Conservation (phyloP, 2,329 filamentous ascomycete genomes). For the Aureobasidium sp. region DNA sequence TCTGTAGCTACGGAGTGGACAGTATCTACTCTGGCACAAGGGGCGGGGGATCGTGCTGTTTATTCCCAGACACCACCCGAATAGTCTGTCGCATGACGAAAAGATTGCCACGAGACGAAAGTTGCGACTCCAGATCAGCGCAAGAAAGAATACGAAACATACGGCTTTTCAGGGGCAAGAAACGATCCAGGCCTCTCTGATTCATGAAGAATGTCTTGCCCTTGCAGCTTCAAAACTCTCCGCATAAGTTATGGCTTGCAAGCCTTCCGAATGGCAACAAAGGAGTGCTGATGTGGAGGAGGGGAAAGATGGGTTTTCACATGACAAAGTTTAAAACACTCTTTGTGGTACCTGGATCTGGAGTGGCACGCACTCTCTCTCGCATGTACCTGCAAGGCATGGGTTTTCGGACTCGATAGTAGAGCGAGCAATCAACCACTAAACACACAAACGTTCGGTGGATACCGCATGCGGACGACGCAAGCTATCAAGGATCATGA, state of each 20-base stretch:
- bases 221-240: not conserved
- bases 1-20: too few relatives aligned
- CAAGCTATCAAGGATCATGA: not conserved
- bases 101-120: not conserved
- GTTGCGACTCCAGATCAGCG: too few relatives aligned
- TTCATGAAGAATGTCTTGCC: not conserved
- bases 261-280: not conserved
- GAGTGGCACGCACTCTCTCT: not conserved
- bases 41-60: not conserved
- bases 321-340: not conserved
- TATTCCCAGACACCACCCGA: not conserved
- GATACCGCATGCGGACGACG: not conserved
- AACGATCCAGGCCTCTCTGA: not conserved
- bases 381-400: not conserved
- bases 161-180: not conserved
- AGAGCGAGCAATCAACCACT: not conserved
- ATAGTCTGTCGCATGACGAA: not conserved
- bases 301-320: not conserved
- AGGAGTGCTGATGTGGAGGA: not conserved
- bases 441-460: not conserved
- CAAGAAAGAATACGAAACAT: not conserved
- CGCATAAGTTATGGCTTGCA: not conserved
- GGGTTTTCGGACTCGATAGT: not conserved
- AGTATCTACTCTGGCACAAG: too few relatives aligned
- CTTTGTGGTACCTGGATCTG: not conserved